A percentile compares a stretch with the other conserved stretches of the same genome.
These are phyloP conservation scores for Scytalidium sp. DNA, from an alignment of 2,329 filamentous ascomycete genomes.

Conservation along the genomic window DNA sequence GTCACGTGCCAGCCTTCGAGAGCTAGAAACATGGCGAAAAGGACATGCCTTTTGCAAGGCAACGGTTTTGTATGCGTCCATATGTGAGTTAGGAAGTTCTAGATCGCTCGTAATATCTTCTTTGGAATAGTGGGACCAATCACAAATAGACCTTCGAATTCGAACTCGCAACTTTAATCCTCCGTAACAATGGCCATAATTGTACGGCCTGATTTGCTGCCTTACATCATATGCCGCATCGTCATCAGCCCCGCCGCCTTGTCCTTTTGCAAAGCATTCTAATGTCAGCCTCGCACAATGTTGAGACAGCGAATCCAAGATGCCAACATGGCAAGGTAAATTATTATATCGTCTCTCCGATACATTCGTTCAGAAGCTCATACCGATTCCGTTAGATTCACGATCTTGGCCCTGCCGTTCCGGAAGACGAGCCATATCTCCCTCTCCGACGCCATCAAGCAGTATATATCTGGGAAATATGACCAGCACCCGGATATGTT, in stretches of 20 bases:
- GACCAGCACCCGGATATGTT: conserved; percentile 99
- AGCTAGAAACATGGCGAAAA: no score
- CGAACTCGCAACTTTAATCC: no score
- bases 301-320: neutral
- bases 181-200: no score
- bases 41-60: no score
- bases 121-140: no score
- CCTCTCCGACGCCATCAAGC: conserved; percentile 78
- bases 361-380: no score
- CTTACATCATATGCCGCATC: neutral
- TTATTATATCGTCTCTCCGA: no score
- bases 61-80: no score
- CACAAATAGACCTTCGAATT: no score
- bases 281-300: neutral
- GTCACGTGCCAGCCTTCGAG: no score
- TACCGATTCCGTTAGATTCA: neutral
- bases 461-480: conserved; percentile 98
- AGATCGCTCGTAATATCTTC: no score
- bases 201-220: neutral
- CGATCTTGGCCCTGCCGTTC: conserved; percentile 58
- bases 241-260: neutral
- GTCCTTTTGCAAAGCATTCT: neutral
- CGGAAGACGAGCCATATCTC: conserved; percentile 78
- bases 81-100: no score
- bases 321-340: neutral